Base-by-base conservation (phyloP, 164 flowering plant genomes). In the Vitis cinerea region DNA sequence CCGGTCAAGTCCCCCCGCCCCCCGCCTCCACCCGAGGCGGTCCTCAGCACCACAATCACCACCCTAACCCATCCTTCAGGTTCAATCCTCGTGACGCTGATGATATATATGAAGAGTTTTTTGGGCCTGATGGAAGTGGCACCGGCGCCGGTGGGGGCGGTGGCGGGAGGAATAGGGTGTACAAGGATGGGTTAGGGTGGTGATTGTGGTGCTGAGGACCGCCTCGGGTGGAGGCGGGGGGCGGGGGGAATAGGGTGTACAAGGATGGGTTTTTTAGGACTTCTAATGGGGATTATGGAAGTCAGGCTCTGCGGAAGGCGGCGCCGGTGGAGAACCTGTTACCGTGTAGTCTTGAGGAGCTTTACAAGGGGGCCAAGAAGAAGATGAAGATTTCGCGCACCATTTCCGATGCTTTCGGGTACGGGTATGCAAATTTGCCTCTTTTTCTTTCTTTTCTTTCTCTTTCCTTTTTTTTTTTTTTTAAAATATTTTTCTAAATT, bases 51-150 rank as follows among this genome's bases (percentile, higher is more conserved):
- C 58, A 74, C 16, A 50, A 51, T 30, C 73, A 65, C 19, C 79
- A 79, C 29, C 77, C 80, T 5, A 78, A 78, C 44, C 67, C 84
- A 50, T 64, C 82, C 15, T 89, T 79, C 59, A 55, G 84, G 68
- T 87, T 81, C 50, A 82, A 86, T 64, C 89, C 90, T 1, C 73
- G 97, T 52, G 79, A 86, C 63, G 88, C 97, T 2, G 92, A 91
- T 30, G 97, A 89, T 69, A 89, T 91, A 2, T 91, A 79, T 60
- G 90, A 82, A 30, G 97, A 91, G 78, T 51, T 89, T 60, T 89
- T 89, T 49, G 88, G 88, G 64, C 78, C 69, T 52, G 83, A 80
- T 50, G 80, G 75, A 10, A 72, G 60, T 52, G 72, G 68, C 31
- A 72, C 63, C n/a, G 70, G 68, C 51, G 76, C 53, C 47, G 75